phyloP scores from a whole-genome alignment of 2,329 filamentous ascomycete genomes.

The Bipolaris victoriae region DNA sequence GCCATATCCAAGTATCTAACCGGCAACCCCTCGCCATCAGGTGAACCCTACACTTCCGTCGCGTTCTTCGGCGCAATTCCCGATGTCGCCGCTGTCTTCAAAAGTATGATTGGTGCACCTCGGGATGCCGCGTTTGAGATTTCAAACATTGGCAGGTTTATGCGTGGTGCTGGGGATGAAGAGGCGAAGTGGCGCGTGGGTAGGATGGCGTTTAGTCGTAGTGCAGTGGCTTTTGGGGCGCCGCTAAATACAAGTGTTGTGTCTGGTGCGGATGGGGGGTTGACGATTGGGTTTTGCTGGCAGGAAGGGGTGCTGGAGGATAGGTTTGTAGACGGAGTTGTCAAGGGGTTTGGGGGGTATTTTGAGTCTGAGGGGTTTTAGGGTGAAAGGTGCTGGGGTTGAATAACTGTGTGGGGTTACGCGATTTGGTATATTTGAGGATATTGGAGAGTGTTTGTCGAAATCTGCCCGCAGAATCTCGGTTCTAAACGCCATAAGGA shows the following conservation, averaged over 20 bases:
- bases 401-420: no score
- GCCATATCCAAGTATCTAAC: slow-evolving; percentile 11
- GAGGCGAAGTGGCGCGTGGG: slow-evolving; percentile 32
- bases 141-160: slow-evolving; percentile 52
- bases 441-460: no score
- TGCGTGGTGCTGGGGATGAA: neutral
- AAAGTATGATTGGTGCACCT: slow-evolving; percentile 47
- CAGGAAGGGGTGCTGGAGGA: slow-evolving; percentile 49
- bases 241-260: slow-evolving; percentile 50
- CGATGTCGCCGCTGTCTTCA: slow-evolving; percentile 39
- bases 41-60: slow-evolving; percentile 14
- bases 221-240: slow-evolving; percentile 47
- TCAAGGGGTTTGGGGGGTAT: neutral
- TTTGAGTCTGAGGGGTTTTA: neutral
- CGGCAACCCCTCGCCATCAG: slow-evolving; percentile 12
- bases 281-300: slow-evolving; percentile 52
- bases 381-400: neutral
- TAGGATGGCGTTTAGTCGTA: slow-evolving; percentile 53
- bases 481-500: no score
- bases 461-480: no score
- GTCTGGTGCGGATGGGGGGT: slow-evolving; percentile 48
- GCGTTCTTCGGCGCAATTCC: slow-evolving; percentile 15
- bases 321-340: neutral
- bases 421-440: no score
- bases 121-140: slow-evolving; percentile 51